These are phyloP conservation scores for Aureobasidium zeae DNA, from an alignment of 2,329 filamentous ascomycete species.

Conservation along the genomic window DNA sequence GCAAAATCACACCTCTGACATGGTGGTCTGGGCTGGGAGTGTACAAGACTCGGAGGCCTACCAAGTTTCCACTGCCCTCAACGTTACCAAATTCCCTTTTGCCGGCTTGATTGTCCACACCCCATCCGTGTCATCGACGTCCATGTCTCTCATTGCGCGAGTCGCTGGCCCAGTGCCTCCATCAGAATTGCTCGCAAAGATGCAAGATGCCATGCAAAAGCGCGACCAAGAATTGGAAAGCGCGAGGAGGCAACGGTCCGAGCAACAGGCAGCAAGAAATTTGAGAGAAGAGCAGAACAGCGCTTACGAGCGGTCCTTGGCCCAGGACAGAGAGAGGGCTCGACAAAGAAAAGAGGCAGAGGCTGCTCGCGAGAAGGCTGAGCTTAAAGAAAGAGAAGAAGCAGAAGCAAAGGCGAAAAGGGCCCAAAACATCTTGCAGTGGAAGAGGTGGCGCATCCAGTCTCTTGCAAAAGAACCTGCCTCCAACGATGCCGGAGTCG, in stretches of 20 bases:
- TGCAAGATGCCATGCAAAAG: conserved; percentile 63
- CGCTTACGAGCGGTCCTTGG: conserved; percentile 86
- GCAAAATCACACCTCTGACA: conserved; percentile 63
- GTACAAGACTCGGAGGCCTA: conserved; percentile 90
- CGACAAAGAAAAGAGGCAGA: conserved; percentile 68
- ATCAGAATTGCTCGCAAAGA: conserved; percentile 62
- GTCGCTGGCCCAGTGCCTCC: conserved; percentile 63
- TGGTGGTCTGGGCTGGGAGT: conserved; percentile 87
- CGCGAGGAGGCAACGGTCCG: conserved; percentile 65
- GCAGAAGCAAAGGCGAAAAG: conserved; percentile 52
- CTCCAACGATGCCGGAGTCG: conserved; percentile 54
- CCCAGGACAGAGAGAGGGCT: conserved; percentile 76
- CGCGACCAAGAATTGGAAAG: conserved; percentile 67
- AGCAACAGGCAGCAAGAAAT: conserved; percentile 70
- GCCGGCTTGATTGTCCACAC: conserved; percentile 79
- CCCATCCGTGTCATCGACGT: conserved; percentile 68
- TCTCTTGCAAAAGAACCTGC: conserved; percentile 60
- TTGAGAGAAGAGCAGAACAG: conserved; percentile 83
- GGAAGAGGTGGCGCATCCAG: conserved; percentile 70
- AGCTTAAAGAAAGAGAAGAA: conserved; percentile 56
- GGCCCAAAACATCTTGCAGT: conserved; percentile 52
- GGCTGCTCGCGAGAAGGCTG: conserved; percentile 49
- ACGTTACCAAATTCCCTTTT: conserved; percentile 89
- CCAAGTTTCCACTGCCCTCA: conserved; percentile 78
- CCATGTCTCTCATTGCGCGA: conserved; percentile 83